Evolutionary conservation across 2,329 filamentous ascomycete species (phyloP), one percentile per base, ranked within the genome.

Genomic region (Neurospora crassa): DNA sequence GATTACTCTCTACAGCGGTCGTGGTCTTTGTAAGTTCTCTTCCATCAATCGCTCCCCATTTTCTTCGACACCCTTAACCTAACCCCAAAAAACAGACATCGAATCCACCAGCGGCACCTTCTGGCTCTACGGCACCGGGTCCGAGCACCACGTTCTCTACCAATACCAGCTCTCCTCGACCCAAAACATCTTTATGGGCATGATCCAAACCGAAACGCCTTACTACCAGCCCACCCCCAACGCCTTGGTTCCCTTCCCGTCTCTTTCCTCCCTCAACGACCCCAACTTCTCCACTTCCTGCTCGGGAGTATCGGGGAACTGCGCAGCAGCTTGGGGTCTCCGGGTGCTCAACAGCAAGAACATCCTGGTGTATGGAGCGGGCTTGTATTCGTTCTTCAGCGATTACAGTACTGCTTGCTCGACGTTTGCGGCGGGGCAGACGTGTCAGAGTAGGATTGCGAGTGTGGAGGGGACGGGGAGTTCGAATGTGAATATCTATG

Each of bases 151-250:
- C 63, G 84, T 87, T 8, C 80, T 91, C 20, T 91, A 90, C 78
- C 88, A 92, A 78, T 92, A 92, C 79, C 88, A 92, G 75, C 82
- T 92, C 72, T 81, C 82, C 73, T 82, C 84, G 70, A 89, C 90
- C 11, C 83, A 83, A 71, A 86, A 92, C 77, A 82, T 91, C 73
- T 90, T 88, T 77, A 85, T 88, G 74, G 89, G 88, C 20, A 84
- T 89, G 76, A 86, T 89, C 71, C 90, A 92, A 77, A 89, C 90
- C 69, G 90, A 92, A 78, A 90, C 90, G 5, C 87, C 90, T 1
- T 92, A 93, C 79, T 92, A 86, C 80, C 90, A 92, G 79, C 88
- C 89, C 16, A 86, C 84, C 74, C 90, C 90, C 0, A 81, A 81
- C 67, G 87, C 90, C 0, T 83, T 84, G 0, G 81, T 81, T 8